Evolutionary conservation across 495 filamentous ascomycete species (phyloP), one percentile per base, ranked within the genome.

Genomic region (Xylaria acuta): DNA sequence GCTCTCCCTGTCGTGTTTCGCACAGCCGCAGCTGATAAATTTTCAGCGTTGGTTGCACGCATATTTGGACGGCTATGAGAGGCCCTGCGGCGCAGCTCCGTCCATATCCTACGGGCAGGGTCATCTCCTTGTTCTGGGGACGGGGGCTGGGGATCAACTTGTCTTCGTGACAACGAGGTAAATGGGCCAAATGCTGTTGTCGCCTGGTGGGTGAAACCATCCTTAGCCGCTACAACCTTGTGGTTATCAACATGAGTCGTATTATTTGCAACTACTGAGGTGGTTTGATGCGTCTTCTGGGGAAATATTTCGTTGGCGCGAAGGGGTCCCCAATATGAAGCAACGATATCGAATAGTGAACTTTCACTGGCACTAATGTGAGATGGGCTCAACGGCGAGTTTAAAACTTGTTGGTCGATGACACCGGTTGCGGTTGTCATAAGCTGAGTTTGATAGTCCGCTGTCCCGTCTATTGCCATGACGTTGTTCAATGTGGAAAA

Each of bases 51-150:
- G 51, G 59, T 75, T 14, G 77, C 64, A 5, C 73, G 75, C 22
- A 70, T 75, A 14, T 64, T 73, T 54, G 75, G 73, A 62, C 77
- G 54, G 75, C 73, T 64, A 49, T 74, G 53, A 16, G 75, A 77
- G 54, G 80, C 76, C 27, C 76, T 73, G 45, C 77, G 70, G 22
- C 78, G 82, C 76, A 86, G 82, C 56, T 83, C 78, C n/a, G 77
- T 80, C 84, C 84, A 85, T 36, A 86, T 85, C 67, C 79, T 83
- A 45, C 82, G 72, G 30, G 84, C 84, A 41, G 83, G 84, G 68
- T 85, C 84, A 0, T 73, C 70, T 32, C 76, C 77, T 40, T 71
- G 69, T 18, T 70, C 58, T 6, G 25, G 59, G 22, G 60, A 45
- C 18, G 60, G 41, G 3, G 36, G 22, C 11, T 53, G 47, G 34